Conservation (phyloP, 768 basidiomycete species). For the Lactarius pseudohatsudake region DNA sequence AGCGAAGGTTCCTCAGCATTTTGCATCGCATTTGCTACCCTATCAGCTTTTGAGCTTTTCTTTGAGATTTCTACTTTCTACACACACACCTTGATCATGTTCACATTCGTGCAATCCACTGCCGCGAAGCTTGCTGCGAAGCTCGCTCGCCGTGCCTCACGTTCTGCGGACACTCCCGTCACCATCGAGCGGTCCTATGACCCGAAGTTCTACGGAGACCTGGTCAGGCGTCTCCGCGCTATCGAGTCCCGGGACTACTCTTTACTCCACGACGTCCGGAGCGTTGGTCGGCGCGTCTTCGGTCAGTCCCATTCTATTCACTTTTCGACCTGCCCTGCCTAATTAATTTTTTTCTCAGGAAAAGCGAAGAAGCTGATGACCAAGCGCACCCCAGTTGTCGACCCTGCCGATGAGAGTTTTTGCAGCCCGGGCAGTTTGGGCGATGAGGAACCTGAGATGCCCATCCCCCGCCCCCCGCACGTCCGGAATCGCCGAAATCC, state of each 20-base stretch:
- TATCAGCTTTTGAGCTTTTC: not conserved
- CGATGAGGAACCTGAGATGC: not conserved
- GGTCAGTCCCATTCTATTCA: not conserved
- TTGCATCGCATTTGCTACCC: slow-evolving; percentile 2
- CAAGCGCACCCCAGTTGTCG: not conserved
- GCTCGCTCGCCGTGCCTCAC: slow-evolving; percentile 2
- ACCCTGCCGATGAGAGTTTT: not conserved
- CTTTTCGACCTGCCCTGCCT: not conserved
- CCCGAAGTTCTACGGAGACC: not conserved
- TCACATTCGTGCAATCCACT: slow-evolving; percentile 14
- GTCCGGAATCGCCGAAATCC: not conserved
- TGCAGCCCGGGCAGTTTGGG: not conserved
- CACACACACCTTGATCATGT: slow-evolving; percentile 11
- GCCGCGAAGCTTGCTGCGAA: slow-evolving; percentile 5
- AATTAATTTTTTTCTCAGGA: not conserved
- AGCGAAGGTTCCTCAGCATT: not conserved
- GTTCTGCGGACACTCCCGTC: not conserved
- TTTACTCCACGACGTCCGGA: not conserved
- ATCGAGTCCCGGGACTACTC: not conserved
- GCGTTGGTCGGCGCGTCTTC: not conserved
- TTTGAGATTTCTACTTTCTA: not conserved
- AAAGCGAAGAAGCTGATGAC: slow-evolving; percentile 3
- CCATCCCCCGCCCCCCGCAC: not conserved
- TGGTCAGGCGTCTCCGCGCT: not conserved
- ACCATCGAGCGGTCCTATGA: not conserved